A percentile compares a stretch with the other conserved stretches of the same genome.
phyloP scores from a whole-genome alignment of 2,329 filamentous ascomycete species.

The Waltergamsia citrina region DNA sequence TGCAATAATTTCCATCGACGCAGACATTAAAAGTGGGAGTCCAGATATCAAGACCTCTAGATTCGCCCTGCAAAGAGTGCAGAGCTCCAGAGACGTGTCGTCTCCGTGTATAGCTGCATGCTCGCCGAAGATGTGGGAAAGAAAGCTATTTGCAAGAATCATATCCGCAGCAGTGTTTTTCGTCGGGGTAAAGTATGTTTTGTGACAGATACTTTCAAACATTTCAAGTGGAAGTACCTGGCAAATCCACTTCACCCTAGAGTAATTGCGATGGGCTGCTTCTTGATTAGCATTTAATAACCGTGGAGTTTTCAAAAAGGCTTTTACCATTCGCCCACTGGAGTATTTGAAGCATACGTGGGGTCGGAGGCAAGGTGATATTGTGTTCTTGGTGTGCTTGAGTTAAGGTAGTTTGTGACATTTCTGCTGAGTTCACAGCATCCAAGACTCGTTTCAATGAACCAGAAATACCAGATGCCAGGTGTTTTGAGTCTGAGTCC shows the following conservation, averaged over 20 bases:
- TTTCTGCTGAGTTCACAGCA: no score
- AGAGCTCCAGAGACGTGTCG: constrained; percentile 12
- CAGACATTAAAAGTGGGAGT: constrained; percentile 19
- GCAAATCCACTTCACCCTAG: constrained; percentile 18
- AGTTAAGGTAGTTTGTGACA: no score
- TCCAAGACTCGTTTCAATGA: constrained; percentile 3
- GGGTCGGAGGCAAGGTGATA: constrained; percentile 18
- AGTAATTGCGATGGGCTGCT: constrained; percentile 14
- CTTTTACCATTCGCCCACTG: constrained; percentile 21
- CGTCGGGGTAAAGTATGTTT: constrained; percentile 24
- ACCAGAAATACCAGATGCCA: constrained; percentile 4
- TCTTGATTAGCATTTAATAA: background rate
- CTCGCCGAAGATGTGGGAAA: constrained; percentile 23
- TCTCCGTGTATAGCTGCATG: constrained; percentile 14
- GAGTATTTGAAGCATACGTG: constrained; percentile 15
- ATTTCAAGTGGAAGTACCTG: constrained; percentile 19
- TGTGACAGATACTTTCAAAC: constrained; percentile 20
- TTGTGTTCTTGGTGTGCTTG: no score
- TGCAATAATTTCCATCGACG: constrained; percentile 21
- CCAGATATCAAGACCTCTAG: constrained; percentile 13
- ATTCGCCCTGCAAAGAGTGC: constrained; percentile 15
- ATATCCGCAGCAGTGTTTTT: constrained; percentile 20
- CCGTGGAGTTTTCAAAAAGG: background rate
- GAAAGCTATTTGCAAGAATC: constrained; percentile 22
- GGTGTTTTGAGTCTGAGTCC: background rate